Percentiles rank a stretch among this genome's conserved stretches.
Evolutionary conservation across 1,139 yeast species (phyloP).

Genomic region (Kodamaea alishanica): DNA sequence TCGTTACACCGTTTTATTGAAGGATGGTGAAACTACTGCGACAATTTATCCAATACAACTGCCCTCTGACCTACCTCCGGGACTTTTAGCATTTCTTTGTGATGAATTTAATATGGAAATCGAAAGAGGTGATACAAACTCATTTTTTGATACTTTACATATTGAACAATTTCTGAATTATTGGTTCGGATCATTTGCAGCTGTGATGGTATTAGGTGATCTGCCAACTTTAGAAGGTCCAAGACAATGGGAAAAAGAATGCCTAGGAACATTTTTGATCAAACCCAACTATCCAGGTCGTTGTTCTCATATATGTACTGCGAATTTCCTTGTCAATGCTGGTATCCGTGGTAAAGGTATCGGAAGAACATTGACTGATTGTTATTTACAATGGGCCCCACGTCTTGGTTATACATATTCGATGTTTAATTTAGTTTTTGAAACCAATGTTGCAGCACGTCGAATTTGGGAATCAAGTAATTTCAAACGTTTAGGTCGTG

Average conservation of each 20-base stretch:
- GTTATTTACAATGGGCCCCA: slow-evolving; percentile 89
- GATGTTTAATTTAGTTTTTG: slow-evolving; percentile 83
- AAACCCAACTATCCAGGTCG: slow-evolving; percentile 93
- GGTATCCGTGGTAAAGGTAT: slow-evolving; percentile 93
- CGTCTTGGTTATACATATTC: slow-evolving; percentile 80
- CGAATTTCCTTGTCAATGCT: slow-evolving; percentile 83
- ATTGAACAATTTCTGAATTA: slow-evolving; percentile 70
- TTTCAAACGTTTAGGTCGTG: slow-evolving; percentile 72
- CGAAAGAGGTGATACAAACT: slow-evolving; percentile 82
- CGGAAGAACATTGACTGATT: slow-evolving; percentile 78
- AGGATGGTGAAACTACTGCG: slow-evolving; percentile 89
- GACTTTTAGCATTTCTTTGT: slow-evolving; percentile 72
- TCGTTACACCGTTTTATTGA: slow-evolving; percentile 63
- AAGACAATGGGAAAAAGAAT: slow-evolving; percentile 85
- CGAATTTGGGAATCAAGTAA: slow-evolving; percentile 75
- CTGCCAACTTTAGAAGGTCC: slow-evolving; percentile 53
- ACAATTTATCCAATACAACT: slow-evolving; percentile 83
- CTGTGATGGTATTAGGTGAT: slow-evolving; percentile 82
- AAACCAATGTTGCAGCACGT: slow-evolving; percentile 79
- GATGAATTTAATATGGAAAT: slow-evolving; percentile 94
- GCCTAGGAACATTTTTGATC: slow-evolving; percentile 78
- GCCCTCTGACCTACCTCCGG: slow-evolving; percentile 65
- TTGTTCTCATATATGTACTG: slow-evolving; percentile 90
- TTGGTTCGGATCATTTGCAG: slow-evolving; percentile 88
- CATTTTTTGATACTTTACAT: slow-evolving; percentile 74